Conservation (phyloP, 2,329 filamentous ascomycete genomes). For the Ascosphaera aggregata region DNA sequence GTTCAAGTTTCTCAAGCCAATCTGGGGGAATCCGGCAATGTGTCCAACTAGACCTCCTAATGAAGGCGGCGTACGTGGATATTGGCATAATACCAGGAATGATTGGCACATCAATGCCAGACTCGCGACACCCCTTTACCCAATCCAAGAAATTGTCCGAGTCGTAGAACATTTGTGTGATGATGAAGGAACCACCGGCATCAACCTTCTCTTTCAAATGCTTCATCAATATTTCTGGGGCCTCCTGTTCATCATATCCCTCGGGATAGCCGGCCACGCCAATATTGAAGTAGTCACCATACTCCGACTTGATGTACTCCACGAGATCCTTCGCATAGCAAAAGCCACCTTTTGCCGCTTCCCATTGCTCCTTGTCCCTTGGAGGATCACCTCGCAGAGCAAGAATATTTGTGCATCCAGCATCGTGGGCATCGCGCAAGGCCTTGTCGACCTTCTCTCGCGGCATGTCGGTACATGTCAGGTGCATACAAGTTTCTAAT, state of each 20-base stretch:
- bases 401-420: slow-evolving; percentile 92
- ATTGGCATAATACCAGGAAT: slow-evolving; percentile 84
- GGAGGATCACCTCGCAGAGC: slow-evolving; percentile 86
- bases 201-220: slow-evolving; percentile 97
- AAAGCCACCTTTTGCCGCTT: slow-evolving; percentile 66
- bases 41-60: slow-evolving; percentile 77
- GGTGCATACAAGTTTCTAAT: slow-evolving; percentile 95
- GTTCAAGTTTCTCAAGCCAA: slow-evolving; percentile 66
- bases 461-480: slow-evolving; percentile 98
- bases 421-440: slow-evolving; percentile 68
- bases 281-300: slow-evolving; percentile 86
- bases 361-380: slow-evolving; percentile 83
- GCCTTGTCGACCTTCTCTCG: slow-evolving; percentile 77
- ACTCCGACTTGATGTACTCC: slow-evolving; percentile 53
- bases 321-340: slow-evolving; percentile 83
- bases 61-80: slow-evolving; percentile 79
- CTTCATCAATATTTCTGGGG: slow-evolving; percentile 63
- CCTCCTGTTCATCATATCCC: slow-evolving; percentile 77
- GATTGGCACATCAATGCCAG: slow-evolving; percentile 64
- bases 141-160: slow-evolving; percentile 84
- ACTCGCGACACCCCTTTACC: slow-evolving; percentile 65
- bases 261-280: slow-evolving; percentile 94
- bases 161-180: slow-evolving; percentile 99
- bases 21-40: slow-evolving; percentile 58
- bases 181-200: slow-evolving; percentile 75